Evolutionary conservation across 2,329 filamentous ascomycete genomes (phyloP), one percentile per base, ranked within the genome.

Genomic region (Bipolaris sorokiniana): DNA sequence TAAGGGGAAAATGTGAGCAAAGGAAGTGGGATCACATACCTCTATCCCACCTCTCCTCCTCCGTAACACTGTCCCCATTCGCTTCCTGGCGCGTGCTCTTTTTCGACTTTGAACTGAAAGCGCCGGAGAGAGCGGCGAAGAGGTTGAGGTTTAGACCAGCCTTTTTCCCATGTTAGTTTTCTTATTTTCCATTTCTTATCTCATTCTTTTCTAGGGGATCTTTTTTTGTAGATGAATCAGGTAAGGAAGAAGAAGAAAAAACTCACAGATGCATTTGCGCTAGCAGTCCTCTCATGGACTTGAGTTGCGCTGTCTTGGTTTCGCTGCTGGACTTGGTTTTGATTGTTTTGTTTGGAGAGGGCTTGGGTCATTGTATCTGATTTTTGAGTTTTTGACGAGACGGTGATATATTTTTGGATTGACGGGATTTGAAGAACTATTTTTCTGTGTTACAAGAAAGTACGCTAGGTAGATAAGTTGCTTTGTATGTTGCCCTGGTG

Each of bases 141-240:
- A 77, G 53, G 56, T 76, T 76, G 45, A 77, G 63, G 52, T 73
- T 77, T 46, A 77, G 65, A 9, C 73, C 73, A 2, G 71, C 42
- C 56, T 47, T 16, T 34, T 16, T 13, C 10, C 22, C 10, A 22
- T n/a, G 23, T 48, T 28, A 49, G 41, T 3, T 10, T 10, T 2
- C 10, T 3, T 10, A 3, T 11, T 28, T 28, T 10, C 26, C 3
- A 7, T 28, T 28, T 11, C 9, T 28, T 10, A n/a, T n/a, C n/a
- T n/a, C n/a, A n/a, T n/a, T n/a, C n/a, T n/a, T n/a, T n/a, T n/a
- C n/a, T n/a, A n/a, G n/a, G n/a, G n/a, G n/a, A n/a, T 11, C 9
- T 28, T 10, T 23, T 23, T 23, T 7, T 5, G 23, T 48, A 16
- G 28, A 48, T n/a, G 34, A 13, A 22, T 3, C 23, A 23, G 5